Base-by-base conservation (phyloP, 2,329 filamentous ascomycete genomes). In the Xylariales sp. region DNA sequence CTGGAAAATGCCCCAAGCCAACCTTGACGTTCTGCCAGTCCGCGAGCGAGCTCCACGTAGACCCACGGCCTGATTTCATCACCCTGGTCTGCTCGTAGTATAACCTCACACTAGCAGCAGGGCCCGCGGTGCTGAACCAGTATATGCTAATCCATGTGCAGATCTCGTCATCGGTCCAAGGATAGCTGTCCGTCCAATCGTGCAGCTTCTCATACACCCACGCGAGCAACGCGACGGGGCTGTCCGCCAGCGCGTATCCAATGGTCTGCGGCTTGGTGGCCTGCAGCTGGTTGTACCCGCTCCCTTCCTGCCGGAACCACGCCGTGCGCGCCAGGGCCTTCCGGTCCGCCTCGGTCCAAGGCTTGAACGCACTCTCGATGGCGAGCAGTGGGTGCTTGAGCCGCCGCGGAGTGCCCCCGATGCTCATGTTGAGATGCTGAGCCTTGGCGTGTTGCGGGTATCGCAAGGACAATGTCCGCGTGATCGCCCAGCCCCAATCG, bases 121-220 rank as follows among this genome's bases (percentile, higher is more conserved):
- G 85, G 77, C 0, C 86, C 84, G 1, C 83, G 81, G 0, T 64
- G 9, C 76, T 82, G 62, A 89, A 89, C 52, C 74, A 78, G 59
- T 90, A 90, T 15, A 90, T 74, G 39, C 71, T 78, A 1, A 89
- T 62, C 86, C 86, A 91, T 0, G 80, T 86, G 16, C 87, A 62
- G 5, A 90, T 74, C 63, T 90, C 85, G 39, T 88, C 83, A 43
- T 87, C 80, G 0, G 78, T 82, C 85, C 84, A 90, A 0, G 74
- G 64, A 54, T 89, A 88, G 0, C 48, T 53, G 51, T 90, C 85
- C 0, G 81, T 82, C 86, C 86, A 91, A 50, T 84, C 80, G 44
- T 81, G 74, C 16, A 91, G 64, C 58, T 91, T 91, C 61, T 91
- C 87, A 49, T 85, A 85, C 20, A 91, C 78, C 87, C 87, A 91